These are phyloP conservation scores for Leptomonas seymouri DNA, from an alignment of 208 protist species.

Conservation along the genomic window DNA sequence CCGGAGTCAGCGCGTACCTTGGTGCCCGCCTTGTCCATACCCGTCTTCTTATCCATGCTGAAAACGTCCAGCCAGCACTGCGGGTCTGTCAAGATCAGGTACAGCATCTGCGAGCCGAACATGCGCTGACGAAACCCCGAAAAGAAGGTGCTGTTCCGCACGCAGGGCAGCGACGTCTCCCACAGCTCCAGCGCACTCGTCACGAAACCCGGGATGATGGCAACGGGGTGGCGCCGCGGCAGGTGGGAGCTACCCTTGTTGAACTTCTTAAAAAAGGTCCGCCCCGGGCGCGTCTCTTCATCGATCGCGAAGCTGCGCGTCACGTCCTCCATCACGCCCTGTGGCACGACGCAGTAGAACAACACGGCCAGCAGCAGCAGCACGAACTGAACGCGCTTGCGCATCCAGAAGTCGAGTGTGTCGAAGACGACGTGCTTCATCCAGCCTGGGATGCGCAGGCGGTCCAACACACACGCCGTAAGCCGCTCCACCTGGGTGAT, in stretches of 20 bases:
- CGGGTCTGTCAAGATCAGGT: constrained; percentile 73
- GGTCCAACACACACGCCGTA: constrained; percentile 22
- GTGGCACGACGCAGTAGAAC: constrained; percentile 18
- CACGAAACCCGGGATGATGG: constrained; percentile 88
- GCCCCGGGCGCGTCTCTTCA: constrained; percentile 71
- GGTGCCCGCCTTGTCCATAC: constrained; percentile 73
- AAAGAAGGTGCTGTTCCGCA: constrained; percentile 45
- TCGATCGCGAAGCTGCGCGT: constrained; percentile 63
- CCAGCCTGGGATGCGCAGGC: constrained; percentile 37
- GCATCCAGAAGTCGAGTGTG: constrained; percentile 54
- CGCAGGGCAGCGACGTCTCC: constrained; percentile 62
- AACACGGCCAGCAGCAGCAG: constrained; percentile 34
- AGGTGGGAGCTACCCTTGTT: constrained; percentile 41
- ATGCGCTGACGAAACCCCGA: constrained; percentile 80
- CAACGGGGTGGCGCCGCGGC: constrained; percentile 69
- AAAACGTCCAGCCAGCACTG: constrained; percentile 83
- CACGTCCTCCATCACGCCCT: constrained; percentile 39
- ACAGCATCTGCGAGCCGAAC: constrained; percentile 80
- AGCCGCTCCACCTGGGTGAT: constrained; percentile 30
- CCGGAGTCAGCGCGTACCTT: constrained; percentile 85
- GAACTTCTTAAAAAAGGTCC: constrained; percentile 60
- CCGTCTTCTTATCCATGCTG: constrained; percentile 65
- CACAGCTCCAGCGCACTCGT: constrained; percentile 89
- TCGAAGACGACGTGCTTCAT: constrained; percentile 49
- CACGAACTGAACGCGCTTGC: constrained; percentile 52